Conservation (phyloP, 441 rosid genomes). For the Gossypium gossypioides region DNA sequence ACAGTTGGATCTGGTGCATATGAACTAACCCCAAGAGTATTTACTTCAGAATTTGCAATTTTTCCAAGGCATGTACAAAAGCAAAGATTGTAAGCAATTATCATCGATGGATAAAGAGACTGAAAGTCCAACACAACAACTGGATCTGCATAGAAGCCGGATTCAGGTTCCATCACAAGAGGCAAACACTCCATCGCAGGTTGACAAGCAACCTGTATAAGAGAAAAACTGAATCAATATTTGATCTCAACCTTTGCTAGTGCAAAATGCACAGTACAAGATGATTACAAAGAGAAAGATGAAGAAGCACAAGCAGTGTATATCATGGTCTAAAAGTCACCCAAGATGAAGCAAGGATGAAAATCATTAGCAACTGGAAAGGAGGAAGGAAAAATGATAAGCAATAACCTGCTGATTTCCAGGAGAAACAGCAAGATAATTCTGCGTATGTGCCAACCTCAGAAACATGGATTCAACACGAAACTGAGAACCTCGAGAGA, state of each 20-base stretch:
- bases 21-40: conserved; percentile 70
- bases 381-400: not conserved
- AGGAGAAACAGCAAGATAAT: conserved; percentile 91
- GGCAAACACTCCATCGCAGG: conserved; percentile 99
- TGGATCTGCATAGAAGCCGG: conserved; percentile 89
- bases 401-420: conserved; percentile 76
- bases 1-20: conserved; percentile 53
- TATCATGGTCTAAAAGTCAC: not conserved
- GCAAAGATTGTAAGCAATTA: conserved; percentile 94
- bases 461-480: conserved; percentile 98
- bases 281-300: not conserved
- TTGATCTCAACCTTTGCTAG: conserved; percentile 8
- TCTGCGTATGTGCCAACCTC: conserved; percentile 90
- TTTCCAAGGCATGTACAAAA: conserved; percentile 91
- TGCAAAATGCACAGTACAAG: not conserved
- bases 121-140: conserved; percentile 96
- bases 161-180: conserved; percentile 97
- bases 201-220: conserved; percentile 86
- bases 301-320: not conserved
- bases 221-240: conserved; percentile 9
- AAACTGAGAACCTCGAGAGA: conserved; percentile 94
- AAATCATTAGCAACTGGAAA: conserved; percentile 5
- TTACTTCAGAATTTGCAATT: conserved; percentile 50
- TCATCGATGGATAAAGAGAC: conserved; percentile 97
- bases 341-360: not conserved